Evolutionary conservation across 257 asterid genomes (phyloP), one percentile per base, ranked within the genome.

Genomic region (Craterostigma plantagineum): DNA sequence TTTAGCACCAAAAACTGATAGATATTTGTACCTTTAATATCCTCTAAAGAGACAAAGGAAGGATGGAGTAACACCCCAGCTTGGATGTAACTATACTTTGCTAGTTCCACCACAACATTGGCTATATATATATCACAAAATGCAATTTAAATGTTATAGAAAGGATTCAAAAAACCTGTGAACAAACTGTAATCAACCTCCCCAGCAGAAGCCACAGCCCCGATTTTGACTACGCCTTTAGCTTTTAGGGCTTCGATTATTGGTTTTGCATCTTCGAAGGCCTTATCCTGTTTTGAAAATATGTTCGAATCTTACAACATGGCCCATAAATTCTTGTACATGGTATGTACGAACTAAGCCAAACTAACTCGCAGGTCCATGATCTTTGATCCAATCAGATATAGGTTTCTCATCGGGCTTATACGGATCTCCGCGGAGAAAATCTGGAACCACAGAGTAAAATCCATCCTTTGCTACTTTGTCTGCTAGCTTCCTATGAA

Each of bases 391-490:
- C 92, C 92, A 79, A 15, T 14, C 59, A 4, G 48, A 14, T 7
- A 72, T 0, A 11, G 70, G 47, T 15, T 34, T 51, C 40, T 40
- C 50, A 8, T 53, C 83, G 7, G 68, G 43, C 9, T n/a, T 51
- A 47, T 4, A 54, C 0, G 75, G 80, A 66, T 79, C 84, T 14
- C 84, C 84, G 7, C 27, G 27, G 39, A 70, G 53, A 45, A 76
- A 72, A 60, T 79, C 92, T 4, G 91, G 91, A 12, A 66, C 81
- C 30, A 73, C 73, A 16, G 66, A 61, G 41, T 49, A 70, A 58
- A 71, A 70, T 41, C 86, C 93, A 44, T 72, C 73, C 7, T 56
- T 68, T 27, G 71, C 91, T 33, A 77, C 66, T 57, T 70, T 70
- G 59, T 76, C 86, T 0, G 93, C 91, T 10, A 79, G 59, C 51